Percentiles rank a stretch among this genome's conserved stretches.
These are phyloP conservation scores for Cladosporium sp. DNA, from an alignment of 2,329 filamentous ascomycete species.

Conservation along the genomic window DNA sequence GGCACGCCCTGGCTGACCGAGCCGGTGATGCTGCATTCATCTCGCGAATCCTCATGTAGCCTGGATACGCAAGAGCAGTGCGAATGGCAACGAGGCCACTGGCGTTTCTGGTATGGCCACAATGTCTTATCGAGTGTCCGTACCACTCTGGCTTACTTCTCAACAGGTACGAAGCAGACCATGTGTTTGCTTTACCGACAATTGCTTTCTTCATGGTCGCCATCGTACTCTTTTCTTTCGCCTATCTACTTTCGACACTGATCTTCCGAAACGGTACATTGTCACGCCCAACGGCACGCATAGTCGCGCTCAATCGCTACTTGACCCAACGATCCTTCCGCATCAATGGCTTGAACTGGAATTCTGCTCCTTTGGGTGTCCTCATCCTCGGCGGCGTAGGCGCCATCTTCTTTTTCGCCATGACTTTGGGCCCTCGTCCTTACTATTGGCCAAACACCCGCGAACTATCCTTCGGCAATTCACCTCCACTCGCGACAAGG, in stretches of 20 bases:
- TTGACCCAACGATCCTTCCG: slow-evolving; percentile 39
- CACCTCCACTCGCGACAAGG: slow-evolving; percentile 50
- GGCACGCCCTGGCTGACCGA: slow-evolving; percentile 34
- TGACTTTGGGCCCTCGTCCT: slow-evolving; percentile 37
- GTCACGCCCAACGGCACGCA: slow-evolving; percentile 13
- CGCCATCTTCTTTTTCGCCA: slow-evolving; percentile 44
- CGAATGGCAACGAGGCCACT: slow-evolving; percentile 42
- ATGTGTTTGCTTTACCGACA: slow-evolving; percentile 49
- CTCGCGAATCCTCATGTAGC: slow-evolving; percentile 27
- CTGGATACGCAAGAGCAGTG: slow-evolving; percentile 40
- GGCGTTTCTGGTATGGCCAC: slow-evolving; percentile 44
- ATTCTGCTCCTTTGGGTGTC: slow-evolving; percentile 43
- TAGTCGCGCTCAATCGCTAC: slow-evolving; percentile 36
- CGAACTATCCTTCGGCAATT: slow-evolving; percentile 35
- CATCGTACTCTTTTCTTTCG: slow-evolving; percentile 42
- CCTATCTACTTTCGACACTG: not conserved
- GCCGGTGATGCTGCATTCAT: slow-evolving; percentile 40
- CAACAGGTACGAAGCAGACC: slow-evolving; percentile 50
- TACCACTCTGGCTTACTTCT: not conserved
- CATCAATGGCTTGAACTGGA: slow-evolving; percentile 34
- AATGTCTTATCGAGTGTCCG: not conserved
- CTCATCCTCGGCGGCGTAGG: slow-evolving; percentile 38
- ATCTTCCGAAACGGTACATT: slow-evolving; percentile 24
- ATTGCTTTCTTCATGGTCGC: slow-evolving; percentile 49
- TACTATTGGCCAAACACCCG: slow-evolving; percentile 53